Conservation (phyloP, 768 basidiomycete species). For the Rhodotorula babjevae region DNA sequence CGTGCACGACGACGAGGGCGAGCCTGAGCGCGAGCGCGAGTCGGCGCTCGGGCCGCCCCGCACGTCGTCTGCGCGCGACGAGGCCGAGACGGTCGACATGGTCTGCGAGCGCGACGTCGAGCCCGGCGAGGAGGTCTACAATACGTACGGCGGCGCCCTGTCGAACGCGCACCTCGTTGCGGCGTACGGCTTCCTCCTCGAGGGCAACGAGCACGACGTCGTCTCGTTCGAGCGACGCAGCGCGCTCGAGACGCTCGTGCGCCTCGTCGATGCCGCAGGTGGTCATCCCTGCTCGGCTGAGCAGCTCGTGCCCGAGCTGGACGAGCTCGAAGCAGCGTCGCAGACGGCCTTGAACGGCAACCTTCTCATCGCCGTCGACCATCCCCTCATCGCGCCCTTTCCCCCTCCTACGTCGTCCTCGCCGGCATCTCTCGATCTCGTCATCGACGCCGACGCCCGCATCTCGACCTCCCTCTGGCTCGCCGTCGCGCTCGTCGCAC, state of each 20-base stretch:
- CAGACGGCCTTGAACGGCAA: fast-evolving
- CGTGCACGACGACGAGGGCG: slow-evolving; percentile 56
- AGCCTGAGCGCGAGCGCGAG: background rate
- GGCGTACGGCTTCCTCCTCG: slow-evolving; percentile 70
- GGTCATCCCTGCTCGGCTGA: no score
- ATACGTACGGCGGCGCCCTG: slow-evolving; percentile 61
- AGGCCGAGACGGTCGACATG: slow-evolving; percentile 57
- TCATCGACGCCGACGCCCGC: slow-evolving; percentile 36
- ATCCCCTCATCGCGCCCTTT: slow-evolving; percentile 10
- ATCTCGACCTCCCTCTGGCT: slow-evolving; percentile 19
- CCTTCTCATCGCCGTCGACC: background rate
- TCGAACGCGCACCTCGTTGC: slow-evolving; percentile 63
- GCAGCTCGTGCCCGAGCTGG: background rate
- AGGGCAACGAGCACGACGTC: slow-evolving; percentile 63
- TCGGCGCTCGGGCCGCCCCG: background rate
- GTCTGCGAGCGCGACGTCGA: slow-evolving; percentile 57
- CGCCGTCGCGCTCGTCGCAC: background rate
- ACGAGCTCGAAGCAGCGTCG: background rate
- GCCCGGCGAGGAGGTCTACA: slow-evolving; percentile 61
- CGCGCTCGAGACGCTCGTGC: background rate
- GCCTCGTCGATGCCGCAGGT: no score
- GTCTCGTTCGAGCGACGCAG: slow-evolving; percentile 2
- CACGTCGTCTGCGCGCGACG: slow-evolving; percentile 11
- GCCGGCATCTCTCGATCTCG: background rate
- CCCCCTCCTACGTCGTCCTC: background rate